Evolutionary conservation across 176 grass and related monocot genomes (phyloP).

Genomic region (Ampelocalamus luodianensis): DNA sequence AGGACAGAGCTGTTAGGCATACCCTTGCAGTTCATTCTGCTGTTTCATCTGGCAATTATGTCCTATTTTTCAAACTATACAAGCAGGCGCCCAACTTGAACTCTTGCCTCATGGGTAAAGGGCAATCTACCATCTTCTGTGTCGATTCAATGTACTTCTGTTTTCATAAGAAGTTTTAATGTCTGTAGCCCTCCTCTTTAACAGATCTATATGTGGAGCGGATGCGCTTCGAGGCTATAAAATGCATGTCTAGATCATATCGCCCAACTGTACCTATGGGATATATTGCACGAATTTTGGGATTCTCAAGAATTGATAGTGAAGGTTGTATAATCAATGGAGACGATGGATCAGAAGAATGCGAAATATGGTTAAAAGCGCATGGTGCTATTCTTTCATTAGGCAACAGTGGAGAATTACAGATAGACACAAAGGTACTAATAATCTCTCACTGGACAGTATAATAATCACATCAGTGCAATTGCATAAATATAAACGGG

Average conservation of each 20-base stretch:
- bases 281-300: constrained; percentile 65
- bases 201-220: constrained; percentile 80
- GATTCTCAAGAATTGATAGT: constrained; percentile 56
- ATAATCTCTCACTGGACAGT: neutral
- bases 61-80: constrained; percentile 91
- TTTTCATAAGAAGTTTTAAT: constrained; percentile 33
- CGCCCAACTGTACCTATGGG: constrained; percentile 70
- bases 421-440: constrained; percentile 84
- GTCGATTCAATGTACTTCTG: constrained; percentile 24
- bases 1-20: constrained; percentile 75
- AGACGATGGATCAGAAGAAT: constrained; percentile 67
- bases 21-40: constrained; percentile 81
- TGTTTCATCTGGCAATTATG: constrained; percentile 84
- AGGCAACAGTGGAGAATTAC: constrained; percentile 62
- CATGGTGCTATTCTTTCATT: constrained; percentile 74
- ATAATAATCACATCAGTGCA: neutral
- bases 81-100: constrained; percentile 79
- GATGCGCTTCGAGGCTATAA: constrained; percentile 84
- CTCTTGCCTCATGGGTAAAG: constrained; percentile 87
- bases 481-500: neutral
- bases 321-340: constrained; percentile 15
- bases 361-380: constrained; percentile 88
- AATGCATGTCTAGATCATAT: constrained; percentile 86
- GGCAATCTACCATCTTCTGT: constrained; percentile 16
- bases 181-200: constrained; percentile 25